A percentile compares a stretch with the other conserved stretches of the same genome.
phyloP scores from a whole-genome alignment of 1,284 basidiomycete genomes.

The Cutaneotrichosporon sp. region DNA sequence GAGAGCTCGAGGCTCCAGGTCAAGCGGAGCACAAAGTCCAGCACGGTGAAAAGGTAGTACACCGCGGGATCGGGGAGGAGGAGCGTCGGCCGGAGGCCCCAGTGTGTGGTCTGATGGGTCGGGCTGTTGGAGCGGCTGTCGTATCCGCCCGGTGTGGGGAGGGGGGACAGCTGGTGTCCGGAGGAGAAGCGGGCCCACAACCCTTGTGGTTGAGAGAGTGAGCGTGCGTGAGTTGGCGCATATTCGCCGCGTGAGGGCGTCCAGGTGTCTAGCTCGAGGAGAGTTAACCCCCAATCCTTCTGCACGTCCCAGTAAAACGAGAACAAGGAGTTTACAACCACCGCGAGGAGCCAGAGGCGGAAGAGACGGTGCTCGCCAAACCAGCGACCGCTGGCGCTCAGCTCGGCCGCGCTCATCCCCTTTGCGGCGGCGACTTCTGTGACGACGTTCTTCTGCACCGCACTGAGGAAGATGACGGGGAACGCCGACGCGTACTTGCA shows the following conservation, averaged over 20 bases:
- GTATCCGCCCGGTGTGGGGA: constrained; percentile 18
- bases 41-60: constrained; percentile 78
- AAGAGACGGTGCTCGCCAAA: constrained; percentile 75
- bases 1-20: constrained; percentile 93
- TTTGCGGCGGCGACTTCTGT: constrained; percentile 60
- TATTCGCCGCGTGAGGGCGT: not conserved
- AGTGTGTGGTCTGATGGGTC: constrained; percentile 54
- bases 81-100: constrained; percentile 68
- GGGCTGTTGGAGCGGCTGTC: constrained; percentile 8
- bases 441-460: constrained; percentile 71
- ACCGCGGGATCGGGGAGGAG: constrained; percentile 72
- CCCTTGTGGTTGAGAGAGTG: not conserved
- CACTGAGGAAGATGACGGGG: constrained; percentile 93
- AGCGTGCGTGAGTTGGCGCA: constrained; percentile 3
- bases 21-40: constrained; percentile 87
- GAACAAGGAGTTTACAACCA: constrained; percentile 84
- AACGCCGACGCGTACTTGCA: constrained; percentile 96
- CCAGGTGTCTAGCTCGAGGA: constrained; percentile 61
- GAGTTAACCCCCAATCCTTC: constrained; percentile 92
- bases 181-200: constrained; percentile 4
- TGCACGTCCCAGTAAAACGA: constrained; percentile 99
- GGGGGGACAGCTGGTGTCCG: constrained; percentile 13
- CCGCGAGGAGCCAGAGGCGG: constrained; percentile 80
- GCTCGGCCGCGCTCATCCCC: constrained; percentile 52
- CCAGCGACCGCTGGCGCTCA: constrained; percentile 59